These are phyloP conservation scores for Lasiosphaeris hirsuta DNA, from an alignment of 495 filamentous ascomycete genomes.

Conservation along the genomic window DNA sequence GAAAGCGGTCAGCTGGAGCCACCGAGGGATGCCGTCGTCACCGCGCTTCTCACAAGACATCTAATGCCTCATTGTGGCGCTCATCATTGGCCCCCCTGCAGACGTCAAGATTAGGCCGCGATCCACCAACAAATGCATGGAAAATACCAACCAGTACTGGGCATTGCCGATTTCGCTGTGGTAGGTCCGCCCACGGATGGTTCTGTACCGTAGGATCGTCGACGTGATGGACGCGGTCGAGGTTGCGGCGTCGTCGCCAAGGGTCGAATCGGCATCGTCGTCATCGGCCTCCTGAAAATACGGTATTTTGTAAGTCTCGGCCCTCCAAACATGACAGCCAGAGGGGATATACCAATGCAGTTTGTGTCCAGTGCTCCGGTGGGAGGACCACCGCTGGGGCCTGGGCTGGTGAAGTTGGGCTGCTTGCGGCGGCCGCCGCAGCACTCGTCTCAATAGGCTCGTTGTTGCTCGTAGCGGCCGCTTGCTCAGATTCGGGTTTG, in stretches of 20 bases:
- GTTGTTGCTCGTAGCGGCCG: no score
- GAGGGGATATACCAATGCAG: no score
- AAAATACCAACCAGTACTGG: slow-evolving; percentile 1
- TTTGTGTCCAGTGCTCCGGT: no score
- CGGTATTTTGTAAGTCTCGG: no score
- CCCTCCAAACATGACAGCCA: no score
- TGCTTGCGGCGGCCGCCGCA: no score
- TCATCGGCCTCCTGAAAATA: neutral
- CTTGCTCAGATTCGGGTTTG: no score
- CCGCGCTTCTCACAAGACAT: slow-evolving; percentile 30
- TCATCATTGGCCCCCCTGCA: slow-evolving; percentile 37
- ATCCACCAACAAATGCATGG: neutral
- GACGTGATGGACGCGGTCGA: neutral
- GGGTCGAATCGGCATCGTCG: neutral
- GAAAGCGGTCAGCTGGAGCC: neutral
- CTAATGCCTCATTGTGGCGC: slow-evolving; percentile 32
- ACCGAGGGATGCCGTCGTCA: no score
- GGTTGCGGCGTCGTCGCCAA: neutral
- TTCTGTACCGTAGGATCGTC: neutral
- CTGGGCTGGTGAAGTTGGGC: no score
- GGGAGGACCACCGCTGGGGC: no score
- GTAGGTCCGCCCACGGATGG: neutral
- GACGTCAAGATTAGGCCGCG: neutral
- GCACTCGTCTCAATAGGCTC: no score
- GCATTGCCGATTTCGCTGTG: neutral